Conservation (phyloP, 495 filamentous ascomycete species). For the Tirmania nivea region DNA sequence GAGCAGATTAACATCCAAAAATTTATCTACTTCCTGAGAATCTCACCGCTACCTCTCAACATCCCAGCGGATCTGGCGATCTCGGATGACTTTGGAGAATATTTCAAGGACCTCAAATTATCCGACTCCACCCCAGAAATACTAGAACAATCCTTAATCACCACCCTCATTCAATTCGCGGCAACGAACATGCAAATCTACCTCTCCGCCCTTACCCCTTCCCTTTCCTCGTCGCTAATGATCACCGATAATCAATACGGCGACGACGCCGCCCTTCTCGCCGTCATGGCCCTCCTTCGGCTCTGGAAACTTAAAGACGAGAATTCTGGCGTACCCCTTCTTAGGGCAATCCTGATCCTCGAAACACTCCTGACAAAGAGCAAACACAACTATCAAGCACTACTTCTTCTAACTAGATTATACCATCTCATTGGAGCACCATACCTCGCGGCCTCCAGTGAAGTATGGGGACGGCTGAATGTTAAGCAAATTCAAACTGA, state of each 20-base stretch:
- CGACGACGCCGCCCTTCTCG: slow-evolving; percentile 35
- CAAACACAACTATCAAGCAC: slow-evolving; percentile 35
- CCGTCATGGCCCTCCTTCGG: slow-evolving; percentile 32
- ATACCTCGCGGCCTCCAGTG: slow-evolving; percentile 28
- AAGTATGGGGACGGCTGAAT: slow-evolving; percentile 30
- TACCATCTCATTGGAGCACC: slow-evolving; percentile 33
- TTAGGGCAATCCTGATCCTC: slow-evolving; percentile 31
- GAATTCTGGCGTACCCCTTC: slow-evolving; percentile 22
- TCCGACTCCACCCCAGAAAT: background rate
- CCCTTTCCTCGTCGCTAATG: slow-evolving; percentile 10
- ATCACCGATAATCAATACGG: slow-evolving; percentile 34
- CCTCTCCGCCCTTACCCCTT: slow-evolving; percentile 15
- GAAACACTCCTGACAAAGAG: slow-evolving; percentile 29
- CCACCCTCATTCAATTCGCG: slow-evolving; percentile 20
- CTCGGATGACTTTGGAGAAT: slow-evolving; percentile 18
- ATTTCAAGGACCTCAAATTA: background rate
- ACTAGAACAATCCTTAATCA: slow-evolving; percentile 25
- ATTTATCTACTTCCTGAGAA: slow-evolving; percentile 31
- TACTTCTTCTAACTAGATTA: slow-evolving; percentile 32
- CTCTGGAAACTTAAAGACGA: slow-evolving; percentile 17
- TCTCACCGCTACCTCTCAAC: slow-evolving; percentile 20
- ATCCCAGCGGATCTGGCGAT: slow-evolving; percentile 1
- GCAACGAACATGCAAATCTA: slow-evolving; percentile 23
- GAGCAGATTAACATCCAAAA: slow-evolving; percentile 32
- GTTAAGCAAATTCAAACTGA: slow-evolving; percentile 42